Conservation (phyloP, 805 yeast species). For the Starmerella apicola region DNA sequence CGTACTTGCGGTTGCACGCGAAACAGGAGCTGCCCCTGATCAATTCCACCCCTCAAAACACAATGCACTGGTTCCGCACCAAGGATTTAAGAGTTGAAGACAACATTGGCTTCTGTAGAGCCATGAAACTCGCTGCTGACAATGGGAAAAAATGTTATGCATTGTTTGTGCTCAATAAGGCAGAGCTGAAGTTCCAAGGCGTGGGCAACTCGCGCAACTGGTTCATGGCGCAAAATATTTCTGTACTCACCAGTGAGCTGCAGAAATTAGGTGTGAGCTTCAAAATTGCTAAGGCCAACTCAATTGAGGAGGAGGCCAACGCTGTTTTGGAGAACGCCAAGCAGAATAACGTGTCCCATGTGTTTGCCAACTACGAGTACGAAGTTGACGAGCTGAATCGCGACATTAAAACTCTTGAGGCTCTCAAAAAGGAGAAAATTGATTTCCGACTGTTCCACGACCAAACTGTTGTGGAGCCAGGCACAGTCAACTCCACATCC, state of each 20-base stretch:
- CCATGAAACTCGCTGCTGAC: conserved; percentile 27
- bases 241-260: conserved; percentile 27
- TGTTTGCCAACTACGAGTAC: conserved; percentile 33
- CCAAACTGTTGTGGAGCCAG: conserved; percentile 34
- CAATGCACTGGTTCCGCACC: conserved; percentile 35
- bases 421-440: conserved; percentile 17
- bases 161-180: conserved; percentile 33
- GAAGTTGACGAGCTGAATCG: conserved; percentile 36
- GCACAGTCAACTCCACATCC: conserved; percentile 27
- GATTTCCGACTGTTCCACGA: conserved; percentile 29
- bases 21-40: not conserved
- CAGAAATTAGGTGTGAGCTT: conserved; percentile 30
- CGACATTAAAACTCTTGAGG: conserved; percentile 19
- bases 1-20: conserved; percentile 9
- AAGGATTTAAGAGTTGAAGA: conserved; percentile 36
- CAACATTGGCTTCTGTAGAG: conserved; percentile 32
- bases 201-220: conserved; percentile 35
- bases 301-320: conserved; percentile 2
- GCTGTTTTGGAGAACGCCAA: conserved; percentile 21
- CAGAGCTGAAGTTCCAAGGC: conserved; percentile 33
- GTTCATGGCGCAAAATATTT: conserved; percentile 30
- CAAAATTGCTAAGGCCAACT: not conserved
- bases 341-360: conserved; percentile 23
- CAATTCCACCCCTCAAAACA: conserved; percentile 11
- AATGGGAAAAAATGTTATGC: conserved; percentile 17